Conservation (phyloP, 139 green algal genomes). For the Chlorella vulgaris region DNA sequence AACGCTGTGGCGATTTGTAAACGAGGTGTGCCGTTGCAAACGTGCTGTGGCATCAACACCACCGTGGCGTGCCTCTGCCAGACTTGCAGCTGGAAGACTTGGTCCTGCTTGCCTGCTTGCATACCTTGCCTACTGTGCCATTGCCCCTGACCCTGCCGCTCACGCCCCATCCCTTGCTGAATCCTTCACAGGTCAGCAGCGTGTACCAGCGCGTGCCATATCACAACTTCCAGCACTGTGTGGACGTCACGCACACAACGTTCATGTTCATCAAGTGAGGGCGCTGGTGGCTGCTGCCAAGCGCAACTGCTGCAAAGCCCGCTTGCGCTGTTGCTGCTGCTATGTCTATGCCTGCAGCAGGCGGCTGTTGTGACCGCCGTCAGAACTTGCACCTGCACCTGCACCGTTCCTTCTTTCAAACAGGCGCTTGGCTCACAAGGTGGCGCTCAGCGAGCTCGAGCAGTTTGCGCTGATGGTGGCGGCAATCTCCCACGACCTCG, state of each 20-base stretch:
- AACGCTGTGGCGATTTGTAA: slow-evolving; percentile 53
- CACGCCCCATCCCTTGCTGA: background rate
- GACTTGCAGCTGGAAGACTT: too few relatives aligned
- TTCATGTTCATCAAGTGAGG: slow-evolving; percentile 52
- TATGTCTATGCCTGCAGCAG: too few relatives aligned
- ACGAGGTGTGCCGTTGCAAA: slow-evolving; percentile 14
- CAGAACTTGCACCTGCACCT: too few relatives aligned
- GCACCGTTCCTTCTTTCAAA: background rate
- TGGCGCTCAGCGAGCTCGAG: slow-evolving; percentile 51
- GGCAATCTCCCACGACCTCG: slow-evolving; percentile 70
- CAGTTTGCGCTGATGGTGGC: slow-evolving; percentile 64
- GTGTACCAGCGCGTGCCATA: slow-evolving; percentile 57
- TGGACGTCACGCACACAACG: slow-evolving; percentile 66
- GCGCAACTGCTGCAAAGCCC: too few relatives aligned
- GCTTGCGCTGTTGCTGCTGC: too few relatives aligned
- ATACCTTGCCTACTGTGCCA: background rate
- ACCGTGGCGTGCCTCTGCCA: too few relatives aligned
- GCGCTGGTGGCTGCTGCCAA: background rate
- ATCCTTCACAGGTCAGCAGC: slow-evolving; percentile 20
- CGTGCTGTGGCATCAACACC: too few relatives aligned
- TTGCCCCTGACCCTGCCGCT: background rate
- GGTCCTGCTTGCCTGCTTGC: too few relatives aligned
- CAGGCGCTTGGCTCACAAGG: slow-evolving; percentile 29
- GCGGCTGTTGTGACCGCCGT: too few relatives aligned
- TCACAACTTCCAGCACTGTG: slow-evolving; percentile 72